Evolutionary conservation across 106 monocot species (phyloP).

Genomic region (Dendrobium officinale): DNA sequence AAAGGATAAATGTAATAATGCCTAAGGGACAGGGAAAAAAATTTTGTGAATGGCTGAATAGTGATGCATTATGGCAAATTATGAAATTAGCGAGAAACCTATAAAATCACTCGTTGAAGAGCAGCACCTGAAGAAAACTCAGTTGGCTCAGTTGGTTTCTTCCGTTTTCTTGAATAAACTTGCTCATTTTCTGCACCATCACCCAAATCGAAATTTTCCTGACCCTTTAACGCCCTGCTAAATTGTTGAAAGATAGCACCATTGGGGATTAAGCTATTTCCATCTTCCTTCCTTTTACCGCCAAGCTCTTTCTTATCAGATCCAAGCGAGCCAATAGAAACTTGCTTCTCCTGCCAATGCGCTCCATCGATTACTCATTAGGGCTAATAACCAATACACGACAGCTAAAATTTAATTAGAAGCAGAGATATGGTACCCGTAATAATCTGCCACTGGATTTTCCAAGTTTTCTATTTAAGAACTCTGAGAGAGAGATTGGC

Average conservation of each 20-base stretch:
- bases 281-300: slow-evolving; percentile 7
- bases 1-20: not conserved
- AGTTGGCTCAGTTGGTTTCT: slow-evolving; percentile 23
- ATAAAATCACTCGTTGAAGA: not conserved
- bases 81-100: not conserved
- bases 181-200: not conserved
- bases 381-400: not conserved
- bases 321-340: slow-evolving; percentile 40
- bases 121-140: slow-evolving; percentile 20
- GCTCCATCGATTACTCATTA: not conserved
- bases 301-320: slow-evolving; percentile 9
- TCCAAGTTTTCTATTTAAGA: slow-evolving; percentile 41
- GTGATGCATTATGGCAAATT: too few species aligned
- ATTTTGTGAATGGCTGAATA: not conserved
- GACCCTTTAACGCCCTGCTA: slow-evolving; percentile 14
- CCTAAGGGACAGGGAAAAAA: not conserved
- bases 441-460: slow-evolving; percentile 25
- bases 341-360: slow-evolving; percentile 41
- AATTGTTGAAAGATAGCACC: slow-evolving; percentile 39
- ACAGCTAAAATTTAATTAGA: not conserved
- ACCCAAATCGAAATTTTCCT: not conserved
- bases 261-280: slow-evolving; percentile 12
- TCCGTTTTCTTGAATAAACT: slow-evolving; percentile 31
- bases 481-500: slow-evolving; percentile 44
- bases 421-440: slow-evolving; percentile 13